These are phyloP conservation scores for Vicia villosa DNA, from an alignment of 306 rosid species.

Conservation along the genomic window DNA sequence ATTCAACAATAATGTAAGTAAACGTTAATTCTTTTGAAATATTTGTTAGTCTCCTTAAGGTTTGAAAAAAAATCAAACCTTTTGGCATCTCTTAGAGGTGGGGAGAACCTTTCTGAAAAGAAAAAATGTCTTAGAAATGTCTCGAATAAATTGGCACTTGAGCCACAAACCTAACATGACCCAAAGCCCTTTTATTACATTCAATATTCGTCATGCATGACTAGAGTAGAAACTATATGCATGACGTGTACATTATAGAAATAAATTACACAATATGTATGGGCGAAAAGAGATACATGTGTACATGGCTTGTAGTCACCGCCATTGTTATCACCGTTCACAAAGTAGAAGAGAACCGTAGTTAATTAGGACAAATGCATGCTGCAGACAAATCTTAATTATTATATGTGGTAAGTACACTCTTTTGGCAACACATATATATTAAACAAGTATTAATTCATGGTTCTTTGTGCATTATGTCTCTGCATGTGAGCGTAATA, in stretches of 20 bases:
- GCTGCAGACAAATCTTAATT: slow-evolving; percentile 23
- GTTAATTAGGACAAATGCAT: slow-evolving; percentile 20
- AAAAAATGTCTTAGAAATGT: no score
- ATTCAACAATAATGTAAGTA: no score
- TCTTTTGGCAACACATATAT: not conserved
- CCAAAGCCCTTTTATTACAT: not conserved
- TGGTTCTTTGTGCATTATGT: not conserved
- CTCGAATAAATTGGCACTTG: no score
- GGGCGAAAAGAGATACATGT: not conserved
- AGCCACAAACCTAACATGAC: no score
- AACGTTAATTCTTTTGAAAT: no score
- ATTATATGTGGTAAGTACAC: not conserved
- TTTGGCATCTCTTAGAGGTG: no score
- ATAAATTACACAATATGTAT: not conserved
- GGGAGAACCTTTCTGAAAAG: no score
- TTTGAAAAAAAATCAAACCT: no score
- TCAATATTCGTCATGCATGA: not conserved
- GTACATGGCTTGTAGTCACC: slow-evolving; percentile 24
- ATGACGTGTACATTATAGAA: not conserved
- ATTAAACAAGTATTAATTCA: not conserved
- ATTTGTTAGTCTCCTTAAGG: no score
- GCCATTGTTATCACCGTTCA: slow-evolving; percentile 10
- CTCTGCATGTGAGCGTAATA: not conserved
- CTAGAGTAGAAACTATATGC: not conserved
- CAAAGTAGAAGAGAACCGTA: not conserved